Evolutionary conservation across 306 rosid species (phyloP).

Genomic region (Sphenostylis stenocarpa): DNA sequence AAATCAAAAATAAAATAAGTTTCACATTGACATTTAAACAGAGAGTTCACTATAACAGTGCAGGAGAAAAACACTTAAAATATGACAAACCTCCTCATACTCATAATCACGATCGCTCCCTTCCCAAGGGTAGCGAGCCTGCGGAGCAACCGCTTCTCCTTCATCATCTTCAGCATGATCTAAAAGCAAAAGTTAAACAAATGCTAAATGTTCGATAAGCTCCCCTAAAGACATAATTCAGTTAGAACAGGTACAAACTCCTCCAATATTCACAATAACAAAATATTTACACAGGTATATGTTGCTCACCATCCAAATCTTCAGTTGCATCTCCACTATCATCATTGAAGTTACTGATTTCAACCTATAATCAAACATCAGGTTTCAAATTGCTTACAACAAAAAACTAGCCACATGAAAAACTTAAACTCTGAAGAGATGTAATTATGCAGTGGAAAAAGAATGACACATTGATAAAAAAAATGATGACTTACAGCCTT

Average conservation of each 20-base stretch:
- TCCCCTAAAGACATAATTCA: background rate
- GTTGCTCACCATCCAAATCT: slow-evolving; percentile 64
- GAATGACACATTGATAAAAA: background rate
- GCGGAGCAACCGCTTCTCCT: slow-evolving; percentile 47
- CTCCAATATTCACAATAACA: slow-evolving; percentile 4
- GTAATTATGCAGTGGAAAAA: background rate
- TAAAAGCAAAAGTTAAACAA: slow-evolving; percentile 14
- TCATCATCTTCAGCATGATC: slow-evolving; percentile 69
- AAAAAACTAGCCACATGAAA: slow-evolving; percentile 15
- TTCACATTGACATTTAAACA: background rate
- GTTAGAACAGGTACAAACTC: background rate
- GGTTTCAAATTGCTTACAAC: slow-evolving; percentile 15
- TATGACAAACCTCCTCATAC: slow-evolving; percentile 74
- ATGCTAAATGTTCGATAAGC: background rate
- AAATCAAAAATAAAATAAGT: background rate
- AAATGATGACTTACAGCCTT: slow-evolving; percentile 61
- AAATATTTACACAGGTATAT: background rate
- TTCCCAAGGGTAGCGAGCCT: slow-evolving; percentile 81
- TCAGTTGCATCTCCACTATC: slow-evolving; percentile 66
- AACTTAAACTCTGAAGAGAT: background rate
- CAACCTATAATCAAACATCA: slow-evolving; percentile 59
- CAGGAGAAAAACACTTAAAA: slow-evolving; percentile 6
- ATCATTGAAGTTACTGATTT: slow-evolving; percentile 59
- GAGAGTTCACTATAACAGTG: background rate
- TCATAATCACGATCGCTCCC: slow-evolving; percentile 86